phyloP scores from a whole-genome alignment of 345 rosid genomes.

The Salix viminalis region DNA sequence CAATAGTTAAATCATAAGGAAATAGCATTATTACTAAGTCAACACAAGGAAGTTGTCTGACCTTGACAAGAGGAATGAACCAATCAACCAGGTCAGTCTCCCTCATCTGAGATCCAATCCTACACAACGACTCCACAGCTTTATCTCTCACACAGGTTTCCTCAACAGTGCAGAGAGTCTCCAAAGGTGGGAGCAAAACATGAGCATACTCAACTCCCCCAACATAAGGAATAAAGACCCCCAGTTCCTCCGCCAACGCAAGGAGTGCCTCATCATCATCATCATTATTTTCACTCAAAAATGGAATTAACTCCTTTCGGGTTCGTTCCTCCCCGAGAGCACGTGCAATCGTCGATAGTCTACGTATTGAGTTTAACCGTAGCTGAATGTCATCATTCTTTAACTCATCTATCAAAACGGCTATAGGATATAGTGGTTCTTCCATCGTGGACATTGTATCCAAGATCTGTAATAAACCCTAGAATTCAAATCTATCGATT shows the following conservation, averaged over 20 bases:
- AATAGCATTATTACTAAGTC: not conserved
- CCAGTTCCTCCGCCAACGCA: constrained; percentile 88
- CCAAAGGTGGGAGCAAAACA: constrained; percentile 77
- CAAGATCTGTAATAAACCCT: constrained; percentile 18
- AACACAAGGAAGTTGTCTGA: constrained; percentile 18
- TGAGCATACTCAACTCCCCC: constrained; percentile 88
- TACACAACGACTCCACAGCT: constrained; percentile 82
- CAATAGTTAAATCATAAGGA: not conserved
- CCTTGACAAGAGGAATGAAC: constrained; percentile 92
- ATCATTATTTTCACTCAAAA: constrained; percentile 86
- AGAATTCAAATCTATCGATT: constrained; percentile 11
- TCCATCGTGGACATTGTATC: constrained; percentile 66
- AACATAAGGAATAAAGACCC: constrained; percentile 85
- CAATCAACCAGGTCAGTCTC: constrained; percentile 75
- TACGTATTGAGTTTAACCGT: constrained; percentile 79
- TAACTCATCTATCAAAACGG: constrained; percentile 82
- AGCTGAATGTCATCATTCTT: constrained; percentile 96
- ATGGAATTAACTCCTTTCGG: constrained; percentile 83
- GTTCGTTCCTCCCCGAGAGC: constrained; percentile 98
- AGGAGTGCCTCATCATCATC: constrained; percentile 97
- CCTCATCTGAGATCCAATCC: constrained; percentile 91
- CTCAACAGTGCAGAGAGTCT: constrained; percentile 84
- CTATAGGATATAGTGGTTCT: constrained; percentile 86
- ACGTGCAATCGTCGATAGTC: constrained; percentile 86
- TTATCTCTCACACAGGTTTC: constrained; percentile 97